phyloP scores from a whole-genome alignment of 768 basidiomycete species.

The Lentinula aciculospora region DNA sequence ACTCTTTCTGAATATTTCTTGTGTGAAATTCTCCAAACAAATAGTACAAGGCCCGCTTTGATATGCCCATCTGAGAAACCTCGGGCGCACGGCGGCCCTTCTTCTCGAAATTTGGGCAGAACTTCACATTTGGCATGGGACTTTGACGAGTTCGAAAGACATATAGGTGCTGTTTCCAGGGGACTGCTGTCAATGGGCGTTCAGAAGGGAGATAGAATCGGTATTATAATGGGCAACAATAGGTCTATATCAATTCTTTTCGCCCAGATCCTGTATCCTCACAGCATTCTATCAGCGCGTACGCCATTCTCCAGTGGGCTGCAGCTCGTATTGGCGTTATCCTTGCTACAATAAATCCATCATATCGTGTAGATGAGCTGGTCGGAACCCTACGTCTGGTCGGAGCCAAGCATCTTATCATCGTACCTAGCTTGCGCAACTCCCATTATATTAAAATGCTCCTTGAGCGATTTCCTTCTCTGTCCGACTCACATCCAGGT shows the following conservation, averaged over 20 bases:
- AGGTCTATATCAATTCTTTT: slow-evolving; percentile 40
- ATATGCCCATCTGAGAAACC: slow-evolving; percentile 58
- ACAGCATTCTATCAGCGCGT: slow-evolving; percentile 41
- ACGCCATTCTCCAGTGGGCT: slow-evolving; percentile 82
- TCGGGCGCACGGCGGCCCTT: slow-evolving; percentile 56
- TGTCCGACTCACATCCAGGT: slow-evolving; percentile 44
- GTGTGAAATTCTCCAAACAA: slow-evolving; percentile 44
- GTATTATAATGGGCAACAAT: slow-evolving; percentile 80
- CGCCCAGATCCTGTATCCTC: neutral
- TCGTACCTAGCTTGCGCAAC: slow-evolving; percentile 63
- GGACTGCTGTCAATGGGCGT: slow-evolving; percentile 69
- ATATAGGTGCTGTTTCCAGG: slow-evolving; percentile 62
- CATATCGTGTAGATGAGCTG: slow-evolving; percentile 67
- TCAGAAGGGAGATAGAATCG: slow-evolving; percentile 70
- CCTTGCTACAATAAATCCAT: slow-evolving; percentile 78
- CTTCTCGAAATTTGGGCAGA: slow-evolving; percentile 42
- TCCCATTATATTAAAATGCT: slow-evolving; percentile 63
- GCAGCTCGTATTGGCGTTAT: slow-evolving; percentile 83
- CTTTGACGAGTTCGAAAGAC: slow-evolving; percentile 61
- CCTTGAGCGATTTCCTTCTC: slow-evolving; percentile 48
- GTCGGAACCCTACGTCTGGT: slow-evolving; percentile 55
- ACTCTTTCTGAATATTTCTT: slow-evolving; percentile 55
- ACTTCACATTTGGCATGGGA: slow-evolving; percentile 62
- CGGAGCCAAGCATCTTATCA: slow-evolving; percentile 62
- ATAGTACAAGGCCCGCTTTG: slow-evolving; percentile 52